Evolutionary conservation across 306 rosid genomes (phyloP), one percentile per base, ranked within the genome.

Genomic region (Corylus americana): DNA sequence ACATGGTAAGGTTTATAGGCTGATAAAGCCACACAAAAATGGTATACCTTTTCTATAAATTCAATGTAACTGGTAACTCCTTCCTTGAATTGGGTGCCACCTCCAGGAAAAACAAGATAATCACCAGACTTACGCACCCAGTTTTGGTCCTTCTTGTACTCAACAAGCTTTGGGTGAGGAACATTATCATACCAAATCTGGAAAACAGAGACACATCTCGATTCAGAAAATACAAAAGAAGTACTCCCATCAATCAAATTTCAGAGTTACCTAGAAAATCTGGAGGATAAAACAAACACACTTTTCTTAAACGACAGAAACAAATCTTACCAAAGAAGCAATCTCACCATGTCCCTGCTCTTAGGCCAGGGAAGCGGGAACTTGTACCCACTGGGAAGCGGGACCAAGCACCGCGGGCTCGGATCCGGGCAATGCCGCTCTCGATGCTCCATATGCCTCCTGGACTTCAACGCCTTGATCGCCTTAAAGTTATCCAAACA

Each of bases 281-380:
- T 49, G 53, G 53, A 49, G 53, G 53, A 49, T 49, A 49, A 49
- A 49, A 12, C 14, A 49, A 9, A 49, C 45, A 42, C 76, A 81
- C 31, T 12, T 75, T 14, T 22, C 70, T 53, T 70, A 58, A 78
- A 48, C 3, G 18, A 63, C 17, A 6, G 31, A 77, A 79, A 75
- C 47, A 47, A 89, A 75, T 83, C 97, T 90, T 84, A 89, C 90
- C 88, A 44, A 91, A 91, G 82, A 77, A 89, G 72, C 79, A 92
- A 90, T 87, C 98, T 91, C 98, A 96, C 99, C 99, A 90, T 95
- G 87, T 95, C 99, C 90, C 97, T 90, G 89, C 99, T 95, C 87
- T 95, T 87, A 53, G 98, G 97, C 99, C 99, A 93, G 37, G 87
- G 87, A 80, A 93, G 87, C 35, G 87, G 96, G 39, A 68, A 72